A percentile compares a stretch with the other conserved stretches of the same genome.
phyloP scores from a whole-genome alignment of 2,329 filamentous ascomycete species.

The Colletotrichum tanaceti region DNA sequence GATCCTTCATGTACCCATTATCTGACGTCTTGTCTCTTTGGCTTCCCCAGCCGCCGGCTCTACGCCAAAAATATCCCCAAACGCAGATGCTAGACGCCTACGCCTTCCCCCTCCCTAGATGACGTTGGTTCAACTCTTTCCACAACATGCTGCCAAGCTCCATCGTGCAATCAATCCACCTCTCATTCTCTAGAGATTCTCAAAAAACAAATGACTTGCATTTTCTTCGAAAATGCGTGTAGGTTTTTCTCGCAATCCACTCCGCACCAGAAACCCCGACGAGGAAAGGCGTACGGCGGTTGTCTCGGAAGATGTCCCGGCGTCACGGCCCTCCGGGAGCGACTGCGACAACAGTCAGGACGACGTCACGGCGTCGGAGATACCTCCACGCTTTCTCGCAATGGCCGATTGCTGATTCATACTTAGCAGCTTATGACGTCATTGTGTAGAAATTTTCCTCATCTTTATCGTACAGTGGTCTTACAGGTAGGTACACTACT shows the following conservation, averaged over 20 bases:
- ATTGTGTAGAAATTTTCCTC: background rate
- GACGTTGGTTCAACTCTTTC: background rate
- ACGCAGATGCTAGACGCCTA: background rate
- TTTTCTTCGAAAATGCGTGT: too few relatives aligned
- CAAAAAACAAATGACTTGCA: background rate
- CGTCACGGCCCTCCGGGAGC: constrained; percentile 25
- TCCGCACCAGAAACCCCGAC: constrained; percentile 16
- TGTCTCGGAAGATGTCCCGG: background rate
- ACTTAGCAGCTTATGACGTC: constrained; percentile 10
- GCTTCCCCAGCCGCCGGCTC: background rate
- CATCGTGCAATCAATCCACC: background rate
- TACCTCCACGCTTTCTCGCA: background rate
- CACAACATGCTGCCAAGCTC: background rate
- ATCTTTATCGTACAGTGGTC: constrained; percentile 16
- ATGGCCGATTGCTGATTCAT: constrained; percentile 4
- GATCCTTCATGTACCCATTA: background rate
- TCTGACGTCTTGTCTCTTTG: background rate
- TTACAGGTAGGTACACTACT: too few relatives aligned
- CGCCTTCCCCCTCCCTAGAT: background rate
- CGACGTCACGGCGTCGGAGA: constrained; percentile 17
- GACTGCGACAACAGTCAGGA: background rate
- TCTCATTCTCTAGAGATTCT: background rate
- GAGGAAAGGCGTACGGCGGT: background rate
- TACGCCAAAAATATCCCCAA: background rate
- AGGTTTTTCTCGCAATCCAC: background rate